phyloP scores from a whole-genome alignment of 805 yeast species.

The Ogataea wickerhamii region DNA sequence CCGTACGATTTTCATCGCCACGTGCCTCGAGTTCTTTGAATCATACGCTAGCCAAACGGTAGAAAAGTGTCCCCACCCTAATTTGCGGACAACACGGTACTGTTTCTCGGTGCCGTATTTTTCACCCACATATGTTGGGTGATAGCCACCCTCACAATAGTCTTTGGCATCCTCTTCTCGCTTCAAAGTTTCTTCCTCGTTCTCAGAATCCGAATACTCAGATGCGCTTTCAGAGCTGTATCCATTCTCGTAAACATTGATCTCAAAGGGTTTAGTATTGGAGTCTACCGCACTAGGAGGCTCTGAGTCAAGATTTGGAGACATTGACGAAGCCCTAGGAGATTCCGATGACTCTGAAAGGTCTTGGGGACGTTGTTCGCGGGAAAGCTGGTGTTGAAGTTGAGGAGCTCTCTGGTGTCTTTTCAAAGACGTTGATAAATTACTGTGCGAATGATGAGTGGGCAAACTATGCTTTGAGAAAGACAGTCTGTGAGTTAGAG shows the following conservation, averaged over 20 bases:
- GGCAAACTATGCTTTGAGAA: conserved; percentile 26
- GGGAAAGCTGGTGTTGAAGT: conserved; percentile 6
- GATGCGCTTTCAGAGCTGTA: conserved; percentile 26
- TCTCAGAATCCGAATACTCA: conserved; percentile 24
- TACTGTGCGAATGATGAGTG: conserved; percentile 16
- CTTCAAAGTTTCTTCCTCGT: conserved; percentile 27
- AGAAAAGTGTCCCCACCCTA: conserved; percentile 72
- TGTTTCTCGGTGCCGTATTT: conserved; percentile 42
- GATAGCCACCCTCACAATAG: conserved; percentile 61
- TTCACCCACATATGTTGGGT: conserved; percentile 58
- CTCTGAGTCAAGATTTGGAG: background rate
- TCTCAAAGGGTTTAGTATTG: background rate
- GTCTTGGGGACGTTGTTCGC: background rate
- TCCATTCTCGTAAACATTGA: background rate
- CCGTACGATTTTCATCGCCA: conserved; percentile 61
- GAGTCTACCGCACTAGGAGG: background rate
- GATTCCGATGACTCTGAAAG: conserved; percentile 4
- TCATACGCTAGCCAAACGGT: conserved; percentile 66
- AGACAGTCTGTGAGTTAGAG: conserved; percentile 26
- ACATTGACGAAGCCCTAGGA: background rate
- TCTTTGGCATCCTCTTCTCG: conserved; percentile 51
- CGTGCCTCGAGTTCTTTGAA: conserved; percentile 38
- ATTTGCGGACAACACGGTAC: conserved; percentile 49
- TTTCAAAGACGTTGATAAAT: conserved; percentile 21
- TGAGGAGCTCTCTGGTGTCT: conserved; percentile 10